Evolutionary conservation across 805 yeast species (phyloP).

Genomic region (Cyberlindnera xishuangbannaensis): DNA sequence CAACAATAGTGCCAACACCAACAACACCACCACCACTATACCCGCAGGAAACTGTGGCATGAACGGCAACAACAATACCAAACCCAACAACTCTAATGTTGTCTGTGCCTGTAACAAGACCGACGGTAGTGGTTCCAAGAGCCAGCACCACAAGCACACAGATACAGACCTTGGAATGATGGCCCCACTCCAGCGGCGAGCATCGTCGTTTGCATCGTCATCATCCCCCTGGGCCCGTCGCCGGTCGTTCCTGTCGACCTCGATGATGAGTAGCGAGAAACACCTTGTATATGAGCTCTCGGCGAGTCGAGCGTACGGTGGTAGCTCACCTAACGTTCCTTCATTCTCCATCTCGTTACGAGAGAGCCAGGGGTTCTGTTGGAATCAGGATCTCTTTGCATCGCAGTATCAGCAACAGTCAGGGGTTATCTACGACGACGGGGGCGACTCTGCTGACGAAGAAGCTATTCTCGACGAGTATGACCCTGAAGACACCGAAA

Average conservation of each 20-base stretch:
- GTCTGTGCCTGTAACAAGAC: no score
- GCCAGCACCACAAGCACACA: not conserved
- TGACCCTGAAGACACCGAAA: slow-evolving; percentile 3
- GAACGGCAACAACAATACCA: no score
- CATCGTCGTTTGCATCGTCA: slow-evolving; percentile 17
- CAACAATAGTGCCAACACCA: not conserved
- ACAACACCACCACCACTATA: no score
- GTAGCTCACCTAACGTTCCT: slow-evolving; percentile 15
- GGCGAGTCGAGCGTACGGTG: slow-evolving; percentile 9
- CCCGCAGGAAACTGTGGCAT: no score
- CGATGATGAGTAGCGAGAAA: slow-evolving; percentile 53
- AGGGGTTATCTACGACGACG: slow-evolving; percentile 32
- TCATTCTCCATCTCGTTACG: slow-evolving; percentile 40
- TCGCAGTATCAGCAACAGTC: slow-evolving; percentile 57
- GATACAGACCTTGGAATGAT: not conserved
- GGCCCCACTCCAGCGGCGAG: slow-evolving; percentile 5
- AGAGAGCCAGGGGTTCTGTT: slow-evolving; percentile 68
- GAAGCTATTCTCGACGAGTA: slow-evolving; percentile 2
- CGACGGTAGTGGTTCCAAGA: no score
- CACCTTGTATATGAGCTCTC: slow-evolving; percentile 45
- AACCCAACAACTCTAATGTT: no score
- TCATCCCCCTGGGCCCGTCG: slow-evolving; percentile 40
- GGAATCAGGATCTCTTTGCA: slow-evolving; percentile 76
- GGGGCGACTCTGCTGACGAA: slow-evolving; percentile 4
- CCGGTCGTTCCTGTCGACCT: slow-evolving; percentile 48